phyloP scores from a whole-genome alignment of 495 filamentous ascomycete genomes.

The Sphaerosporella brunnea region DNA sequence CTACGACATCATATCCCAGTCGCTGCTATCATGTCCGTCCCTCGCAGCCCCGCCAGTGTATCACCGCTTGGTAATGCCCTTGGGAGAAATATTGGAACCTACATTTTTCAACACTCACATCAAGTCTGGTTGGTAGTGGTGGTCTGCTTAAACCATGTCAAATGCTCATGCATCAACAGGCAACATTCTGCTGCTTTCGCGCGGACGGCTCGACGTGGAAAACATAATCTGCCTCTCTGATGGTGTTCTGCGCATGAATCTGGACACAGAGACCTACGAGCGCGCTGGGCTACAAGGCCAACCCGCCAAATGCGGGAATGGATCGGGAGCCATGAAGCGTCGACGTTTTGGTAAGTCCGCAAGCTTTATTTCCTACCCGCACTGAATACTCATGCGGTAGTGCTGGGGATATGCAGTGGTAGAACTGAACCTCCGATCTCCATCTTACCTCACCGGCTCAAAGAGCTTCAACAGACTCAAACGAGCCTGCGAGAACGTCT shows the following conservation, averaged over 20 bases:
- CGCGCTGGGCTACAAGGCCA: slow-evolving; percentile 65
- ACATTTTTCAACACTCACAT: slow-evolving; percentile 78
- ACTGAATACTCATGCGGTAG: too few species aligned
- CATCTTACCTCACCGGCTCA: slow-evolving; percentile 2
- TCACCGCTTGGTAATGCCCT: slow-evolving; percentile 54
- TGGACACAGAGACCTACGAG: slow-evolving; percentile 75
- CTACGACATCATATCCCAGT: slow-evolving; percentile 38
- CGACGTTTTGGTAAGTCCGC: slow-evolving; percentile 33
- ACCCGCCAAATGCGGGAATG: slow-evolving; percentile 29
- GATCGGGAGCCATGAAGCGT: slow-evolving; percentile 33
- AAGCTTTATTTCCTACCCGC: too few species aligned
- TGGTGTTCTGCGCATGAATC: slow-evolving; percentile 57
- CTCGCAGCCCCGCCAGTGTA: slow-evolving; percentile 34
- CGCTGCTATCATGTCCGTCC: slow-evolving; percentile 31
- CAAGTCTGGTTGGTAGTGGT: slow-evolving; percentile 61
- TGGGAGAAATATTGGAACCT: slow-evolving; percentile 50
- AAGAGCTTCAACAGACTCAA: slow-evolving; percentile 1
- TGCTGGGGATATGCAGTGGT: slow-evolving; percentile 35
- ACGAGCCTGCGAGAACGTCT: slow-evolving; percentile 2
- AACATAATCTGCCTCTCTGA: slow-evolving; percentile 58
- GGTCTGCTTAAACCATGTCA: neutral
- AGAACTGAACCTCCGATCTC: slow-evolving; percentile 52
- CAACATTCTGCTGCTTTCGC: slow-evolving; percentile 77
- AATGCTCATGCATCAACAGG: slow-evolving; percentile 34
- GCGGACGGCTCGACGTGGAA: slow-evolving; percentile 62